Evolutionary conservation across 2,329 filamentous ascomycete species (phyloP).

Genomic region (Nannizzia gypsea): DNA sequence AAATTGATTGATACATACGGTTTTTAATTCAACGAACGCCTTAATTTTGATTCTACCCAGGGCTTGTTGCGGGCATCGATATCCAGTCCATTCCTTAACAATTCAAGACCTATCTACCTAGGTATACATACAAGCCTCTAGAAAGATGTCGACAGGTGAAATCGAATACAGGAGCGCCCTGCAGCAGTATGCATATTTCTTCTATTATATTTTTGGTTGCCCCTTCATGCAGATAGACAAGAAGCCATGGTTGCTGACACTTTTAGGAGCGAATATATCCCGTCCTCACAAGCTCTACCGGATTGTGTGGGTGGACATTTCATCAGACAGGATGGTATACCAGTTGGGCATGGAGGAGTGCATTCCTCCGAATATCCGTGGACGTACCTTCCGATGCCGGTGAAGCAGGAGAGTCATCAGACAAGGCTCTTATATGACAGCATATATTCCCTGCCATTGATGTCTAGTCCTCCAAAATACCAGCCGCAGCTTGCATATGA

Average conservation of each 20-base stretch:
- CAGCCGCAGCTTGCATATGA: constrained; percentile 6
- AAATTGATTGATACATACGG: background rate
- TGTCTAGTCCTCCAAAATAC: constrained; percentile 6
- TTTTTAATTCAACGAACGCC: background rate
- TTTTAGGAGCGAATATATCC: background rate
- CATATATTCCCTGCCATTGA: constrained; percentile 9
- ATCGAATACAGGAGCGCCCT: background rate
- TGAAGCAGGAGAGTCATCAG: background rate
- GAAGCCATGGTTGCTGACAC: background rate
- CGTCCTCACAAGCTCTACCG: background rate
- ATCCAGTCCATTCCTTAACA: background rate
- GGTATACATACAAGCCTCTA: background rate
- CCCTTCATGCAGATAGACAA: too few species aligned
- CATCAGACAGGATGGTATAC: background rate
- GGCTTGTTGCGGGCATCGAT: background rate
- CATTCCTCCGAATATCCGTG: background rate
- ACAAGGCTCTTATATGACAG: constrained; percentile 6
- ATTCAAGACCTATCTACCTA: background rate
- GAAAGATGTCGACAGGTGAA: background rate
- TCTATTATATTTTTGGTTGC: background rate
- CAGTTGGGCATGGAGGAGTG: background rate
- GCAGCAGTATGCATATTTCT: background rate
- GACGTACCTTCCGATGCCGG: background rate
- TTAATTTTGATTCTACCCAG: background rate
- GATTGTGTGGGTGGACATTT: background rate